Evolutionary conservation across 176 grass and related monocot species (phyloP).

Genomic region (Zoysia japonica): DNA sequence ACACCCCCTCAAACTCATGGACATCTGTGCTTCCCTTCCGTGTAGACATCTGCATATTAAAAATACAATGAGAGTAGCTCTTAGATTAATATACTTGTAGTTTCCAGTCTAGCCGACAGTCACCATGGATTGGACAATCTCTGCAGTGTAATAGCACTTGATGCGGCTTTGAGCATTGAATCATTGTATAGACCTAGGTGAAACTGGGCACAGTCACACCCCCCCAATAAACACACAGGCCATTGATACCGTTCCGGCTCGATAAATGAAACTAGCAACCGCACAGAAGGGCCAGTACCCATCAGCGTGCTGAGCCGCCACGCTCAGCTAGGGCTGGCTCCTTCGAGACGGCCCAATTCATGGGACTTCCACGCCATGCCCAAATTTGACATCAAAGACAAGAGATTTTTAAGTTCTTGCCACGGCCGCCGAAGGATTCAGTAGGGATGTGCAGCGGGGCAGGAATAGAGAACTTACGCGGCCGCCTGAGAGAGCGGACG

Average conservation of each 20-base stretch:
- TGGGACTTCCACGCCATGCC: neutral
- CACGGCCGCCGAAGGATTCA: neutral
- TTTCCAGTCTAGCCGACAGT: neutral
- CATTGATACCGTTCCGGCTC: neutral
- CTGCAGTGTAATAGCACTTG: neutral
- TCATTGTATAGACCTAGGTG: neutral
- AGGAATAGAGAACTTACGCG: constrained; percentile 37
- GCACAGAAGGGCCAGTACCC: neutral
- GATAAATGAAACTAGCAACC: neutral
- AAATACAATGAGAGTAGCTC: neutral
- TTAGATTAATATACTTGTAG: constrained; percentile 3
- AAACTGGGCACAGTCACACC: neutral
- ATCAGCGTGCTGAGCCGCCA: neutral
- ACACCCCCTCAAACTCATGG: constrained; percentile 86
- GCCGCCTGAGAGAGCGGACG: constrained; percentile 72
- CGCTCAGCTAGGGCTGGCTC: neutral
- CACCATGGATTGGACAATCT: neutral
- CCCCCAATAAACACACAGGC: too few relatives aligned
- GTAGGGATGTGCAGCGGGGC: too few relatives aligned
- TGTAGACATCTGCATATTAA: constrained; percentile 66
- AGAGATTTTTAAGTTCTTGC: neutral
- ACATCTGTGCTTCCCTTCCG: constrained; percentile 81
- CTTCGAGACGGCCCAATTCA: neutral
- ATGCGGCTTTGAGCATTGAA: neutral
- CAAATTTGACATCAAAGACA: constrained; percentile 20